Base-by-base conservation (phyloP, 2,329 filamentous ascomycete genomes). In the Fusarium compactum region DNA sequence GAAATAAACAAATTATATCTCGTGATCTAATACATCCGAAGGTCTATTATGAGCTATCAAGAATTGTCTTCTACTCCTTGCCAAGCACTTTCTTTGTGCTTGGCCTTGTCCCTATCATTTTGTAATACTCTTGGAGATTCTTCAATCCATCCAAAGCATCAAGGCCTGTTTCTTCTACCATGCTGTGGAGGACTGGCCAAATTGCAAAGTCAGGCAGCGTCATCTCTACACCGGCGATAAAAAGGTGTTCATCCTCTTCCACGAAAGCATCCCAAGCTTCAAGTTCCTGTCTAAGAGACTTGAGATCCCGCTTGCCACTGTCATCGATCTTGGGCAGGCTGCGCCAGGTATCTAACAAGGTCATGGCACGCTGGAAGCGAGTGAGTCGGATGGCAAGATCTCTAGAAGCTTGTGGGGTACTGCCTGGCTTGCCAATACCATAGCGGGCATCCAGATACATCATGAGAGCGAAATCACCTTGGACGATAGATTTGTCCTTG, bases 361-460 rank as follows among this genome's bases (percentile, higher is more conserved):
- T 67, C 27, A 81, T 60, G 14, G 71, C 78, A 47, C 75, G 77
- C 50, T 86, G 82, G 68, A 88, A 82, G 41, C 82, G 78, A 5
- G 77, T 82, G 58, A 81, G 80, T 48, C 76, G 74, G 53, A 69
- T 75, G 2, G 81, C 84, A 6, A 83, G 73, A 20, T 80, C 76
- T 8, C 71, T 25, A 8, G 74, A 70, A 2, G 75, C 52, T 14
- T 69, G 58, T 5, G 76, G 70, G 10, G 65, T 58, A 53, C 76
- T 70, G 4, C 67, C 74, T 41, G 71, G 54, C 54, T 76, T 78
- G n/a, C 72, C 69, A 1, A 68, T 62, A 3, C 83, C 82, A 64
- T 89, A 84, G 15, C 83, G 79, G 4, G 85, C 82, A 63, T 92
- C 87, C 2, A 92, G 81, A 63, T 93, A 90, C 12, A 87, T 76